Percentiles rank a stretch among this genome's conserved stretches.
phyloP scores from a whole-genome alignment of 106 monocot species.

The Dendrobium catenatum region DNA sequence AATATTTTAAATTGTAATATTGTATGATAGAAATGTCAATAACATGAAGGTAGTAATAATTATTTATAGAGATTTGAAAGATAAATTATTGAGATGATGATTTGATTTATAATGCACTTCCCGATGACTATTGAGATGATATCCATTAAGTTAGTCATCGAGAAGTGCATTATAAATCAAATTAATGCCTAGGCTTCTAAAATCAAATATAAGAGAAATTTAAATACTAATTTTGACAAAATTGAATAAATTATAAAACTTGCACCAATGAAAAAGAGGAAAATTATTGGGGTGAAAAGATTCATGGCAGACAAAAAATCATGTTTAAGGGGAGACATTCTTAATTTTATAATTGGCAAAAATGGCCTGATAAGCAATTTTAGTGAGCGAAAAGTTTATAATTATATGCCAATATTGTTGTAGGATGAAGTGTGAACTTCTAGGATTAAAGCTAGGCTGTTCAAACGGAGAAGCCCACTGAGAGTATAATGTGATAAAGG shows the following conservation, averaged over 20 bases:
- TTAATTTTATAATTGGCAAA: background rate
- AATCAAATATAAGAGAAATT: too few relatives aligned
- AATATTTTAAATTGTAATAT: background rate
- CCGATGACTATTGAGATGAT: background rate
- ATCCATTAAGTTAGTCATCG: too few relatives aligned
- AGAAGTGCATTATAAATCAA: too few relatives aligned
- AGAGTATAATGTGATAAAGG: too few relatives aligned
- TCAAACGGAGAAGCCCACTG: background rate
- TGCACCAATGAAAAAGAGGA: background rate
- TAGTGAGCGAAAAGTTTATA: background rate
- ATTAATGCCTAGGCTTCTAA: too few relatives aligned
- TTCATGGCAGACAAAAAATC: background rate
- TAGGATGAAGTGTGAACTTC: too few relatives aligned
- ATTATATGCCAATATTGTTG: background rate
- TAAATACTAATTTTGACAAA: too few relatives aligned
- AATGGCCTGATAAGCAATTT: background rate
- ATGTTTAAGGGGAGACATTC: background rate
- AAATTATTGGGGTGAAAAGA: background rate
- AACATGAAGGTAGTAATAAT: background rate
- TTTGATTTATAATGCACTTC: too few relatives aligned
- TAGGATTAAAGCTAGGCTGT: background rate
- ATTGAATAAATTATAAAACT: too few relatives aligned
- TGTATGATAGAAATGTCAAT: background rate
- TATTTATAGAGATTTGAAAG: background rate
- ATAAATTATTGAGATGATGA: background rate